A percentile compares a stretch with the other conserved stretches of the same genome.
Evolutionary conservation across 345 rosid species (phyloP).

Genomic region (Aquilaria sinensis): DNA sequence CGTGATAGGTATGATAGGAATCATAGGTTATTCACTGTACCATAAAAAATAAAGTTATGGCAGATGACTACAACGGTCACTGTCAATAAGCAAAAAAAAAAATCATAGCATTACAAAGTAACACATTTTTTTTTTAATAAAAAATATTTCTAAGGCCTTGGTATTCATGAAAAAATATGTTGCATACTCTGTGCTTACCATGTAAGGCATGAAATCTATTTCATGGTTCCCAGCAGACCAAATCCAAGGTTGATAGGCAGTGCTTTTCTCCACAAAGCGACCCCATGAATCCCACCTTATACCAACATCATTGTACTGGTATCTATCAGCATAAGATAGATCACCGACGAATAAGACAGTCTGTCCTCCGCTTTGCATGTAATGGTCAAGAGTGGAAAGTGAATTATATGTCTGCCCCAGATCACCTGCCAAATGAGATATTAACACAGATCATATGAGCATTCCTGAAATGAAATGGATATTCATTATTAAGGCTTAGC

Average conservation of each 20-base stretch:
- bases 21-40: too few species aligned
- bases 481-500: neutral
- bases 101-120: too few species aligned
- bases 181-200: slow-evolving; percentile 4
- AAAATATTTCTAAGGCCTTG: too few species aligned
- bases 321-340: slow-evolving; percentile 11
- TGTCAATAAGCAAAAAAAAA: too few species aligned
- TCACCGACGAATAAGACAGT: slow-evolving; percentile 8
- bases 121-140: too few species aligned
- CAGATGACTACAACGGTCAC: too few species aligned
- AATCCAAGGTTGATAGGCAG: slow-evolving; percentile 14
- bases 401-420: slow-evolving; percentile 36
- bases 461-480: neutral
- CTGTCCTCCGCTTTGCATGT: slow-evolving; percentile 7
- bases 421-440: slow-evolving; percentile 55
- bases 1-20: too few species aligned
- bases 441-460: neutral
- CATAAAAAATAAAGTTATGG: too few species aligned
- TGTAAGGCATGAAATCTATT: slow-evolving; percentile 5
- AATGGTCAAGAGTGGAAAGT: slow-evolving; percentile 2
- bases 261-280: slow-evolving; percentile 6
- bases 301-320: slow-evolving; percentile 21
- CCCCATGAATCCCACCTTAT: slow-evolving; percentile 12
- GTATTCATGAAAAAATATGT: too few species aligned
- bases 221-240: slow-evolving; percentile 14